Evolutionary conservation across 148 eudicot genomes (phyloP).

Genomic region (Amaranthus hypochondriacus): DNA sequence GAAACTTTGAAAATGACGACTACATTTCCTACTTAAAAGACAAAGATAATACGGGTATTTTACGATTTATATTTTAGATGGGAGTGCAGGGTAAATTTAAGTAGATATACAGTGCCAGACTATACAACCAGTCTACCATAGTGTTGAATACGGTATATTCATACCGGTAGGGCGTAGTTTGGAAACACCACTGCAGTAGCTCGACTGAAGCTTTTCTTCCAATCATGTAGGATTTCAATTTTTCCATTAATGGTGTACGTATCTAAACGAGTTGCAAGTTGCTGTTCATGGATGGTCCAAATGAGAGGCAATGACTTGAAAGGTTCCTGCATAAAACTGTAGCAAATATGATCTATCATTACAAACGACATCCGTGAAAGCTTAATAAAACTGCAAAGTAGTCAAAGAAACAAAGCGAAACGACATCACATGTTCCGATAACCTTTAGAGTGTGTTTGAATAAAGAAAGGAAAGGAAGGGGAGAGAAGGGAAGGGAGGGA

Average conservation of each 20-base stretch:
- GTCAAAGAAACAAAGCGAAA: not conserved
- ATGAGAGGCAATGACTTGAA: conserved; percentile 31
- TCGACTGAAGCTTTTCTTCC: conserved; percentile 61
- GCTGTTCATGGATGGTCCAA: conserved; percentile 36
- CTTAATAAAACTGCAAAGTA: not conserved
- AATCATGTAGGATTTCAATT: conserved; percentile 44
- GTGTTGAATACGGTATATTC: not conserved
- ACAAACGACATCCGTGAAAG: conserved; percentile 8
- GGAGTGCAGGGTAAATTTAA: not conserved
- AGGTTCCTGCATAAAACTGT: conserved; percentile 61
- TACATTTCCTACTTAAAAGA: not conserved
- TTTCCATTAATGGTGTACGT: conserved; percentile 45
- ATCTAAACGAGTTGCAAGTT: conserved; percentile 50
- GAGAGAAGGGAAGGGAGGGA: no score
- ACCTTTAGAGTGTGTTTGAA: no score
- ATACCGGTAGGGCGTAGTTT: conserved; percentile 69
- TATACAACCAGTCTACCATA: not conserved
- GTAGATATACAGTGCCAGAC: not conserved
- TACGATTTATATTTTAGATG: not conserved
- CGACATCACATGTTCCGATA: no score
- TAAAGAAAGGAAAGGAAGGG: no score
- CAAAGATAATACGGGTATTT: not conserved
- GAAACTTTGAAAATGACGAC: no score
- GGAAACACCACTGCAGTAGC: conserved; percentile 76
- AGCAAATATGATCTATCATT: conserved; percentile 42